Evolutionary conservation across 441 rosid species (phyloP).

Genomic region (Brassica hybrid): DNA sequence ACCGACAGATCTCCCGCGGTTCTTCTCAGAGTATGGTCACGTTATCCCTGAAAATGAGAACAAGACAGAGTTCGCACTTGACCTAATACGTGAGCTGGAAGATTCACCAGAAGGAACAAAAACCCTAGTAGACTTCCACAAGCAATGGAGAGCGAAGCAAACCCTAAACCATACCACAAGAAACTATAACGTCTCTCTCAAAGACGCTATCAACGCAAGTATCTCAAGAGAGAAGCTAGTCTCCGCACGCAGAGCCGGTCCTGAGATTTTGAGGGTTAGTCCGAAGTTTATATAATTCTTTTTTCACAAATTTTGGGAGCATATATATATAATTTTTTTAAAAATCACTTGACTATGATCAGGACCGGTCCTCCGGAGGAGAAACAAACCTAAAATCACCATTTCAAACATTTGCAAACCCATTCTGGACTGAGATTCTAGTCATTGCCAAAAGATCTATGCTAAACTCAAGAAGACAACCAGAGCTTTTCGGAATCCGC

Average conservation of each 20-base stretch:
- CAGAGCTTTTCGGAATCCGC: slow-evolving; percentile 78
- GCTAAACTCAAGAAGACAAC: slow-evolving; percentile 73
- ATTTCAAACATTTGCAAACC: slow-evolving; percentile 73
- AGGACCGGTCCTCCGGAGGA: slow-evolving; percentile 28
- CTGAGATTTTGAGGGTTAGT: not conserved
- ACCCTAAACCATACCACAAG: slow-evolving; percentile 28
- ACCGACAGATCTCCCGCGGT: slow-evolving; percentile 48
- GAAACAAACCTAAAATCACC: slow-evolving; percentile 54
- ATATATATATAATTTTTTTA: not conserved
- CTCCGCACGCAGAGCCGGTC: slow-evolving; percentile 27
- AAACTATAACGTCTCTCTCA: slow-evolving; percentile 50
- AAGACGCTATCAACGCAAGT: slow-evolving; percentile 63
- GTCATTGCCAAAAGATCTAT: slow-evolving; percentile 73
- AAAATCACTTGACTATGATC: not conserved
- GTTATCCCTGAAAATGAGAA: slow-evolving; percentile 74
- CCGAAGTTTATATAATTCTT: not conserved
- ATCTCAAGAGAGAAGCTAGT: slow-evolving; percentile 69
- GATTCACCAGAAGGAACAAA: slow-evolving; percentile 67
- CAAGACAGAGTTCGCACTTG: slow-evolving; percentile 70
- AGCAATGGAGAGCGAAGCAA: slow-evolving; percentile 52
- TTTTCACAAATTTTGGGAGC: not conserved
- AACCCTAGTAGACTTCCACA: slow-evolving; percentile 65
- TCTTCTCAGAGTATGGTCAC: slow-evolving; percentile 64
- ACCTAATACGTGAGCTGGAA: slow-evolving; percentile 73
- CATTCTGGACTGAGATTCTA: slow-evolving; percentile 70